phyloP scores from a whole-genome alignment of 345 rosid genomes.

The Syzygium jambos region DNA sequence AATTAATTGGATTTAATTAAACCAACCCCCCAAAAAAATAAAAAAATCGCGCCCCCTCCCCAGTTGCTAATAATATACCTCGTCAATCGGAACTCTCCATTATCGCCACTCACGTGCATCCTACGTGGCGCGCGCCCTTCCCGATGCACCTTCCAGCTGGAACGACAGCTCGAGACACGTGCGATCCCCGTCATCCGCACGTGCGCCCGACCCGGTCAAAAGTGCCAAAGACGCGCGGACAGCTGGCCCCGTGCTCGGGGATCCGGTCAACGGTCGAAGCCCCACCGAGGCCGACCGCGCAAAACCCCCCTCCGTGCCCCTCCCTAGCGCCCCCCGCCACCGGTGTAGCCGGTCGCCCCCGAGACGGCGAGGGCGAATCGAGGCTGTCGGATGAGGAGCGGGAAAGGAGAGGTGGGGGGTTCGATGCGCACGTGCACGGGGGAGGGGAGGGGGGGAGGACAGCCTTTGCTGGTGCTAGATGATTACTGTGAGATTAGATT shows the following conservation, averaged over 20 bases:
- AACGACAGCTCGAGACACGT: slow-evolving; percentile 55
- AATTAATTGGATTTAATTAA: background rate
- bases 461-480: too few relatives aligned
- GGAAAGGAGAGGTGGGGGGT: fast-evolving
- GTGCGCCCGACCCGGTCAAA: slow-evolving; percentile 9
- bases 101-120: slow-evolving; percentile 34
- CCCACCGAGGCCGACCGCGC: background rate
- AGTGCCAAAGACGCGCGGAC: background rate
- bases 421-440: slow-evolving; percentile 23
- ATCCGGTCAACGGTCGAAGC: slow-evolving; percentile 27
- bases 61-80: background rate
- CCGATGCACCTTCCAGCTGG: slow-evolving; percentile 9
- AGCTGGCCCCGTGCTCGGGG: background rate
- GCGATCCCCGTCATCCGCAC: slow-evolving; percentile 30
- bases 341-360: background rate
- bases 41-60: background rate
- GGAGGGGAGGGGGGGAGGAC: too few relatives aligned
- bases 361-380: background rate
- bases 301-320: background rate
- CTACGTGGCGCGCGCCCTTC: slow-evolving; percentile 39
- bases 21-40: background rate
- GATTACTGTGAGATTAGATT: too few relatives aligned
- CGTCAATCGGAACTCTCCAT: background rate
- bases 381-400: background rate
- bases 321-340: background rate